A percentile compares a stretch with the other conserved stretches of the same genome.
Conservation (phyloP, 768 basidiomycete genomes). For the Fomitopsis serialis region DNA sequence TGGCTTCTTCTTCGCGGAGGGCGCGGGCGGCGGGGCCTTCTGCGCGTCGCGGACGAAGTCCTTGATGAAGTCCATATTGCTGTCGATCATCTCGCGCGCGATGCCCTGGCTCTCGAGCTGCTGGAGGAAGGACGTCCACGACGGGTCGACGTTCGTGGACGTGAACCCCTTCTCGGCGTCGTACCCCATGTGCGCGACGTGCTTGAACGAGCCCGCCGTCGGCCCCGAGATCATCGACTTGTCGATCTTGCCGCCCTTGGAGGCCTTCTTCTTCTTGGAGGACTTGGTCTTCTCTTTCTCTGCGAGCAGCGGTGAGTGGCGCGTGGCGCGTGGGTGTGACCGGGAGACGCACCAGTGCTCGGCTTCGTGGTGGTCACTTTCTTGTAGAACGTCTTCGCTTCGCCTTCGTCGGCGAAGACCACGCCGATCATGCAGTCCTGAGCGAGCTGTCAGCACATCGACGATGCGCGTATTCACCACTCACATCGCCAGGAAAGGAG, state of each 20-base stretch:
- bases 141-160: slow-evolving; percentile 82
- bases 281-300: slow-evolving; percentile 42
- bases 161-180: slow-evolving; percentile 84
- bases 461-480: slow-evolving; percentile 26
- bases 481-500: slow-evolving; percentile 87
- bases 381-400: slow-evolving; percentile 82
- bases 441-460: slow-evolving; percentile 3
- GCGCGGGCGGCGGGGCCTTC: slow-evolving; percentile 13
- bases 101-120: slow-evolving; percentile 64
- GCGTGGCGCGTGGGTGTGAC: neutral
- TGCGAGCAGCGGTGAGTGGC: slow-evolving; percentile 13
- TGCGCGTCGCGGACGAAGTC: slow-evolving; percentile 62
- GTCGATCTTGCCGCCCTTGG: slow-evolving; percentile 77
- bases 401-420: slow-evolving; percentile 82
- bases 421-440: slow-evolving; percentile 92
- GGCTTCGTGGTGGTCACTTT: slow-evolving; percentile 70
- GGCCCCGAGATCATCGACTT: slow-evolving; percentile 91
- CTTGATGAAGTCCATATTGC: slow-evolving; percentile 88
- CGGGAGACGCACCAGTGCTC: slow-evolving; percentile 35
- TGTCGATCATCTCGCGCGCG: slow-evolving; percentile 57
- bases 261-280: slow-evolving; percentile 40
- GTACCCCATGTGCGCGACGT: slow-evolving; percentile 95
- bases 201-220: slow-evolving; percentile 71
- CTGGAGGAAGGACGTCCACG: slow-evolving; percentile 73
- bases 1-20: slow-evolving; percentile 26